phyloP scores from a whole-genome alignment of 768 basidiomycete genomes.

The Termitomyces sp. region DNA sequence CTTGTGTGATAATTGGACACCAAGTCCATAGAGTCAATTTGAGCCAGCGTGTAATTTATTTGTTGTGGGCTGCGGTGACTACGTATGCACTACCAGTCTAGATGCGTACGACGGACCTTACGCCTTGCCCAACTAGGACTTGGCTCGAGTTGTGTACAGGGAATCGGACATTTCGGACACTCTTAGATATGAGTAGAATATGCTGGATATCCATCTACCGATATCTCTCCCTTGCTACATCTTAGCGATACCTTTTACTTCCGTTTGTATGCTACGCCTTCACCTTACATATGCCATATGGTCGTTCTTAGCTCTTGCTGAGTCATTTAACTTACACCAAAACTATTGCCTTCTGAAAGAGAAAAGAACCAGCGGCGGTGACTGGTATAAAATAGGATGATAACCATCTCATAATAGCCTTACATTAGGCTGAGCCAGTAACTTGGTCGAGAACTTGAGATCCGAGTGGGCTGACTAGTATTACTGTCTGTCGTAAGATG shows the following conservation, averaged over 20 bases:
- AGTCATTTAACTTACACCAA: neutral
- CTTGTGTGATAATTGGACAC: conserved; percentile 32
- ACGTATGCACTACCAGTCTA: neutral
- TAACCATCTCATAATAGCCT: too few relatives aligned
- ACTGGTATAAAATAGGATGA: too few relatives aligned
- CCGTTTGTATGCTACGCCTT: neutral
- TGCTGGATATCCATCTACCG: neutral
- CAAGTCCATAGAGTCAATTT: conserved; percentile 12
- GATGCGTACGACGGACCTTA: neutral
- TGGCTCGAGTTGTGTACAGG: neutral
- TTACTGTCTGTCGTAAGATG: too few relatives aligned
- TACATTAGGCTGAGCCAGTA: too few relatives aligned
- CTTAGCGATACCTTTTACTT: conserved; percentile 2
- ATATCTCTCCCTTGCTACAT: neutral
- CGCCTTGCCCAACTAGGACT: neutral
- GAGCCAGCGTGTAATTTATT: neutral
- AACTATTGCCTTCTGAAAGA: too few relatives aligned
- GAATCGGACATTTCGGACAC: neutral
- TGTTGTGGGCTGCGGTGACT: neutral
- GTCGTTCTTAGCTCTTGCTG: neutral
- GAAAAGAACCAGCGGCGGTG: too few relatives aligned
- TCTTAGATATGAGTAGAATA: neutral
- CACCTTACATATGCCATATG: conserved; percentile 2
- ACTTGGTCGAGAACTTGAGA: too few relatives aligned
- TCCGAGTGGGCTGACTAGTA: too few relatives aligned